phyloP scores from a whole-genome alignment of 305 asterid species.

The Fraxinus sp. region DNA sequence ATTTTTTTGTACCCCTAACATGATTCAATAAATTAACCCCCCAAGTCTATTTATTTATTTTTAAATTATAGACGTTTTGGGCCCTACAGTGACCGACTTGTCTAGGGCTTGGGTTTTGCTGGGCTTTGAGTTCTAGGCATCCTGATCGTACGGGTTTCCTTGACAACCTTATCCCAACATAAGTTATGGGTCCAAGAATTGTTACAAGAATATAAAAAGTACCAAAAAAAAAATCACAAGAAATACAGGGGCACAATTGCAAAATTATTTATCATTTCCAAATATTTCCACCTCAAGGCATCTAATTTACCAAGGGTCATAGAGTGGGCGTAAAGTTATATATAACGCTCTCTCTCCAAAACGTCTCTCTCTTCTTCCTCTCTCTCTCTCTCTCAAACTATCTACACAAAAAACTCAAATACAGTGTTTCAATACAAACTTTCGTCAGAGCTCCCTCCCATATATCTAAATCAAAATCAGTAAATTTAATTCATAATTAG shows the following conservation, averaged over 20 bases:
- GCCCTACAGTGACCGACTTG: background rate
- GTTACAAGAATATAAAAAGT: background rate
- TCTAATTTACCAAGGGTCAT: constrained; percentile 38
- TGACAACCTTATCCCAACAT: background rate
- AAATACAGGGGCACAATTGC: constrained; percentile 21
- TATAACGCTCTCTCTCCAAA: constrained; percentile 20
- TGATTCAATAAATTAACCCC: background rate
- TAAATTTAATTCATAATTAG: background rate
- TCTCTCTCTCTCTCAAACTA: constrained; percentile 23
- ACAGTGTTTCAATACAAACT: constrained; percentile 37
- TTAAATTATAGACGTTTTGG: background rate
- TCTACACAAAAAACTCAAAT: constrained; percentile 36
- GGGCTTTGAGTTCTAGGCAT: background rate
- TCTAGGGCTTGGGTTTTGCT: background rate
- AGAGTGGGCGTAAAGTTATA: constrained; percentile 53
- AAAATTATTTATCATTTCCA: constrained; percentile 19
- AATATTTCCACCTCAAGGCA: constrained; percentile 35
- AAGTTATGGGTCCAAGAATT: background rate
- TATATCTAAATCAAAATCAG: constrained; percentile 29
- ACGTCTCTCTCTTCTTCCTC: background rate
- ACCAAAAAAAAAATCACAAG: background rate
- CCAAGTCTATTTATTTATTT: background rate
- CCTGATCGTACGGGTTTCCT: background rate
- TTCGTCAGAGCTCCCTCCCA: constrained; percentile 48
- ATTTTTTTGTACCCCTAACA: no score